Conservation (phyloP, 2,329 filamentous ascomycete species). For the Coccinonectria pachysandricola region DNA sequence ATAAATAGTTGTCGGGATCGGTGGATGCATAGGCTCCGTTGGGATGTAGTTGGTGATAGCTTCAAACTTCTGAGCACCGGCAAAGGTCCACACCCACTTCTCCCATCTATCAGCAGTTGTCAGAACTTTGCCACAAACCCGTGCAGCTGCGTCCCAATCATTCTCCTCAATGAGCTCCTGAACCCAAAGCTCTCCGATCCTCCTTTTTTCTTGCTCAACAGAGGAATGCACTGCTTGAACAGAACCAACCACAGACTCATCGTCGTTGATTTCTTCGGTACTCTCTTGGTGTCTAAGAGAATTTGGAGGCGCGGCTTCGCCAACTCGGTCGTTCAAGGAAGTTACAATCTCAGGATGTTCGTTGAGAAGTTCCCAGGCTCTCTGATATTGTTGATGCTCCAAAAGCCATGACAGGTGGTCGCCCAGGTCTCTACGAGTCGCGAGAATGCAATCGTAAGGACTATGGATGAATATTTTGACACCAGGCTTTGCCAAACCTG, state of each 20-base stretch:
- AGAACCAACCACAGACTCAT: slow-evolving; percentile 45
- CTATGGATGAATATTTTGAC: slow-evolving; percentile 86
- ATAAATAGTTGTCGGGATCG: slow-evolving; percentile 72
- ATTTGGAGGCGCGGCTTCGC: slow-evolving; percentile 30
- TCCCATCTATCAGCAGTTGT: slow-evolving; percentile 78
- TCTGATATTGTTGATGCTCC: slow-evolving; percentile 68
- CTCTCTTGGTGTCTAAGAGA: slow-evolving; percentile 30
- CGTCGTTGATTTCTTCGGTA: slow-evolving; percentile 64
- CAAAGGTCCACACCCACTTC: slow-evolving; percentile 91
- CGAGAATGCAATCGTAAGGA: slow-evolving; percentile 91
- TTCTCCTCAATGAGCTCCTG: slow-evolving; percentile 67
- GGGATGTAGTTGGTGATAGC: slow-evolving; percentile 84
- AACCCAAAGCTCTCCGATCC: slow-evolving; percentile 89
- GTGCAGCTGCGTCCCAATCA: slow-evolving; percentile 69
- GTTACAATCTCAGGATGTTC: slow-evolving; percentile 68
- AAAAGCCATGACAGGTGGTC: slow-evolving; percentile 84
- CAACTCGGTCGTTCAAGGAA: slow-evolving; percentile 27
- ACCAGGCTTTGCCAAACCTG: slow-evolving; percentile 44
- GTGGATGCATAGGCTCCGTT: slow-evolving; percentile 62
- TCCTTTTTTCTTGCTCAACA: slow-evolving; percentile 75
- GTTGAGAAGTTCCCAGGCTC: slow-evolving; percentile 83
- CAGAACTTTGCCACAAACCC: slow-evolving; percentile 74
- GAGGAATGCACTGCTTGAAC: slow-evolving; percentile 49
- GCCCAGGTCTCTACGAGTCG: slow-evolving; percentile 72
- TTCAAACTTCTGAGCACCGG: slow-evolving; percentile 74